Evolutionary conservation across 345 rosid genomes (phyloP).

Genomic region (Linum trigynum): DNA sequence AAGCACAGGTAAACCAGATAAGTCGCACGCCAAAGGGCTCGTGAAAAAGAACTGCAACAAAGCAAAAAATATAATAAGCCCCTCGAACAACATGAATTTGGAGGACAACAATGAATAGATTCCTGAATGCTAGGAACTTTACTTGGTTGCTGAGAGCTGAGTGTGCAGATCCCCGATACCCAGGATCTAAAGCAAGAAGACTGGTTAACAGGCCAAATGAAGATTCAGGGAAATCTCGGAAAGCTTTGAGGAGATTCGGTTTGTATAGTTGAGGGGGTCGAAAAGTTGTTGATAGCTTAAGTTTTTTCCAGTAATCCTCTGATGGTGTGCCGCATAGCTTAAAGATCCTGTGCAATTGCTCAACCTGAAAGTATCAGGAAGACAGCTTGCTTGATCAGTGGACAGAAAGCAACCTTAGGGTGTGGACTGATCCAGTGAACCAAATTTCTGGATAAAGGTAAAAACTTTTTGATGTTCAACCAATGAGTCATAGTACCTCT

Average conservation of each 20-base stretch:
- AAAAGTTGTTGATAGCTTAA: slow-evolving; percentile 51
- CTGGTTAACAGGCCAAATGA: slow-evolving; percentile 42
- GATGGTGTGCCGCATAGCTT: slow-evolving; percentile 80
- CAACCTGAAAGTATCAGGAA: slow-evolving; percentile 38
- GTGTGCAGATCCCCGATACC: slow-evolving; percentile 37
- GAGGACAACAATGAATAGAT: background rate
- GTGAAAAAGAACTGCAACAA: slow-evolving; percentile 39
- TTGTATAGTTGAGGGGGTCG: slow-evolving; percentile 40
- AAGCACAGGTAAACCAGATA: slow-evolving; percentile 45
- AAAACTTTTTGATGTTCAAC: too few species aligned
- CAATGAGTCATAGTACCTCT: slow-evolving; percentile 26
- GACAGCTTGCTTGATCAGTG: background rate
- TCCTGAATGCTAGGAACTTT: background rate
- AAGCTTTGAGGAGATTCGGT: slow-evolving; percentile 28
- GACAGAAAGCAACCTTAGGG: background rate
- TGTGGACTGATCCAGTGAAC: too few species aligned
- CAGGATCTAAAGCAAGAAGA: slow-evolving; percentile 55
- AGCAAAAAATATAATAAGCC: background rate
- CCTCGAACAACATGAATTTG: background rate
- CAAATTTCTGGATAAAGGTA: too few species aligned
- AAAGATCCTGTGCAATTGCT: slow-evolving; percentile 81
- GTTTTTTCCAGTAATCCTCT: slow-evolving; percentile 77
- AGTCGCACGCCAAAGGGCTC: slow-evolving; percentile 44
- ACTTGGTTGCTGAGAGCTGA: slow-evolving; percentile 42
- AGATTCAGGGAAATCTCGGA: slow-evolving; percentile 36